Evolutionary conservation across 305 asterid genomes (phyloP).

Genomic region (Euphrasia arctica): DNA sequence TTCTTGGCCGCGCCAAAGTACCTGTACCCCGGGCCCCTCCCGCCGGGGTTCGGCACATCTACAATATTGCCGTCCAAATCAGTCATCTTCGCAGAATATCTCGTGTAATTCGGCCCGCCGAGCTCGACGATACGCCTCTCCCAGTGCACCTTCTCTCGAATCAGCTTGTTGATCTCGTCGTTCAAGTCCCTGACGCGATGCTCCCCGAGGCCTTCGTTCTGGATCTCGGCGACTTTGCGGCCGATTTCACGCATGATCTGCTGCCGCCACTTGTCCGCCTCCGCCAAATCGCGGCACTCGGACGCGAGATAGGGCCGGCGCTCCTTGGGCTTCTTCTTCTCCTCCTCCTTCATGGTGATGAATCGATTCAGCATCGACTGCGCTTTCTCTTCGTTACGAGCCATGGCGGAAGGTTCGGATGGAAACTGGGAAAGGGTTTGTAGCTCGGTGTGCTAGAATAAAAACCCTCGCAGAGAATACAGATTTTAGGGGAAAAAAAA

Average conservation of each 20-base stretch:
- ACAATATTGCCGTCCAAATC: constrained; percentile 96
- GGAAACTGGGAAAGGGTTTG: constrained; percentile 14
- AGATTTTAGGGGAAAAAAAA: no score
- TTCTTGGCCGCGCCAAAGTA: constrained; percentile 98
- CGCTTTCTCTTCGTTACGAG: constrained; percentile 98
- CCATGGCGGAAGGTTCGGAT: constrained; percentile 55
- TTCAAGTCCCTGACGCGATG: constrained; percentile 85
- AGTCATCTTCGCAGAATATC: constrained; percentile 83
- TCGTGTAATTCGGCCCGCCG: constrained; percentile 75
- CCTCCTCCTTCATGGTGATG: constrained; percentile 84
- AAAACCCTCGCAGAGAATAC: constrained; percentile 15
- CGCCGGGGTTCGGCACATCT: constrained; percentile 97
- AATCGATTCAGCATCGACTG: constrained; percentile 95
- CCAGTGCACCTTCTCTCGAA: constrained; percentile 91
- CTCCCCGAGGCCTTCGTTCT: constrained; percentile 91
- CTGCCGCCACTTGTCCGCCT: constrained; percentile 98
- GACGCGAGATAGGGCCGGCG: constrained; percentile 95
- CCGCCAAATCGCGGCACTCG: constrained; percentile 93
- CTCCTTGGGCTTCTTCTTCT: constrained; percentile 87
- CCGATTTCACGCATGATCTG: constrained; percentile 93
- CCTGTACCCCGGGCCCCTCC: constrained; percentile 93
- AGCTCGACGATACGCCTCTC: constrained; percentile 92
- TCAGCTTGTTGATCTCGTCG: constrained; percentile 89
- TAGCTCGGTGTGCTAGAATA: constrained; percentile 6
- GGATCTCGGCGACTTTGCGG: constrained; percentile 86